Conservation (phyloP, 225 moss, liverwort and hornwort species). For the Lunularia cruciata region DNA sequence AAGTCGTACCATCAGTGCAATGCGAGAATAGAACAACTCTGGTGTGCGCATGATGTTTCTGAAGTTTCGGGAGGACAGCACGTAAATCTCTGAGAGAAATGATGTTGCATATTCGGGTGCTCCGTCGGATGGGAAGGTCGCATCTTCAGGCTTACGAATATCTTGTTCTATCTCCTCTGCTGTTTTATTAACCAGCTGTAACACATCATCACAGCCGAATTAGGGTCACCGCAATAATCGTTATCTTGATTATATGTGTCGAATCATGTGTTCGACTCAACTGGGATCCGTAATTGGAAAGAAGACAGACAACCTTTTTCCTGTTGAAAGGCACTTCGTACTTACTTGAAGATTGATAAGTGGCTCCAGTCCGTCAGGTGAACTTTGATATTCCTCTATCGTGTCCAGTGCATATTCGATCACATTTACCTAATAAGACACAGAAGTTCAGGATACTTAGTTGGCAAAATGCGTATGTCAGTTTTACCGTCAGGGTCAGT, state of each 20-base stretch:
- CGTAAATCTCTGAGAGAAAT: conserved; percentile 25
- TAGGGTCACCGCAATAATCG: too few relatives aligned
- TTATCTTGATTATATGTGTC: too few relatives aligned
- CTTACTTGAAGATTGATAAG: conserved; percentile 41
- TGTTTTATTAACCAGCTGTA: conserved; percentile 28
- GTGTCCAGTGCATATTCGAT: conserved; percentile 48
- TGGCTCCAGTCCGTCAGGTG: conserved; percentile 33
- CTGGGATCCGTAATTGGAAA: too few relatives aligned
- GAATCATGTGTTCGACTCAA: too few relatives aligned
- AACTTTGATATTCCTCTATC: conserved; percentile 39
- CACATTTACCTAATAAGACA: conserved; percentile 37
- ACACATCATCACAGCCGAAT: too few relatives aligned
- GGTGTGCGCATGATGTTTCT: conserved; percentile 43
- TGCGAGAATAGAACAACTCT: conserved; percentile 41
- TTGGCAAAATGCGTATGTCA: too few relatives aligned
- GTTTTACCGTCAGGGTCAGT: too few relatives aligned
- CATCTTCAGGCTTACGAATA: conserved; percentile 11
- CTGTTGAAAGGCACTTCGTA: too few relatives aligned
- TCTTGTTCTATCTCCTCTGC: conserved; percentile 18
- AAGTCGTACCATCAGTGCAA: conserved; percentile 48
- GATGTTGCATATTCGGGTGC: conserved; percentile 37
- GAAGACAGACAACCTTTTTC: too few relatives aligned
- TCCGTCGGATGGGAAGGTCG: background rate
- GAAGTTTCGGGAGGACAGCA: conserved; percentile 40
- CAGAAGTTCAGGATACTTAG: background rate